Base-by-base conservation (phyloP, 2,329 filamentous ascomycete species). In the Paecilomyces dactylethromorphus region DNA sequence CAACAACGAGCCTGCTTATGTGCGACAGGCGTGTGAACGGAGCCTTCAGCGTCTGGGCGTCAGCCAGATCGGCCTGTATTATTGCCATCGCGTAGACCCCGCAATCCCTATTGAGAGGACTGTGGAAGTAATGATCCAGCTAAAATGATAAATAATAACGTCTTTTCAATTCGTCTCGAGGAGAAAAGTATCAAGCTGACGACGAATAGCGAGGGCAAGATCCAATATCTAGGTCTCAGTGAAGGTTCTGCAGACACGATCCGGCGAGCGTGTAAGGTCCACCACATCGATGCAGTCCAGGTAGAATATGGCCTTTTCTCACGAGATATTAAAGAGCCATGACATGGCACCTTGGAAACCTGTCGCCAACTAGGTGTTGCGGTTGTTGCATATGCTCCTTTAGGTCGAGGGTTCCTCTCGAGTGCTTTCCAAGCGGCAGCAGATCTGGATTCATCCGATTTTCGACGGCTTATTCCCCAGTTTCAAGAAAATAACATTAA, bases 251-350 rank as follows among this genome's bases (percentile, higher is more conserved):
- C 80, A 3, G 69, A 71, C 7, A 81, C 81, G 0, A 74, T 85
- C 35, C 76, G 78, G 5, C 76, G 82, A 18, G 83, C 83, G 3
- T 66, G 71, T 66, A 74, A 71, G 13, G 71, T 84, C 3, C 75
- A 79, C 58, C 80, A 76, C 5, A 79, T 86, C 56, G 70, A 77
- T 3, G 79, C 78, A 8, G 78, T 81, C n/a, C 81, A 85, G 69
- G 74, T 82, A 54, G 82, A 84, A 63, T 84, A 81, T 68, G 79
- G 74, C 2, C 75, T 78, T 0, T 83, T 82, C 63, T 72, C 72
- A 1, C 68, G 76, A 6, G 80, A 82, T 49, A 12, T 12, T n/a
- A n/a, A 12, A 32, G 31, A 12, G 82, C 84, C 51, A 82, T n/a
- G n/a, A n/a, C n/a, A 84, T n/a, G 56, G 32, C 24, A 12, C 80